Conservation (phyloP, 129 eudicot species). For the Oenanthe sinensis region DNA sequence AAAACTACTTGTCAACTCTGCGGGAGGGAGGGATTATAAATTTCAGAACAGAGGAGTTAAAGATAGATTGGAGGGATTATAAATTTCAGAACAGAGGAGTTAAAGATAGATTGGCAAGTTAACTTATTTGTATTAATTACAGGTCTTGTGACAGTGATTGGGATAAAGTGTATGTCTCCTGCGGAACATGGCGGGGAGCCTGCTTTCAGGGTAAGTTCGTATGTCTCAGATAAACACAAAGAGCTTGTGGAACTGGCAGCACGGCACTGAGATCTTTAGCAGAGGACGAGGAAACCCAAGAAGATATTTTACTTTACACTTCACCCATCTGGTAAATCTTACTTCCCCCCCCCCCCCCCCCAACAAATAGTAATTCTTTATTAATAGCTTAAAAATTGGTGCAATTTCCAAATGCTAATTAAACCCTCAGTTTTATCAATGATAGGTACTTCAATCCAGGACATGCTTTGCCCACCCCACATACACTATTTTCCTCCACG, state of each 20-base stretch:
- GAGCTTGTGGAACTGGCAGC: constrained; percentile 55
- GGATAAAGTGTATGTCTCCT: constrained; percentile 58
- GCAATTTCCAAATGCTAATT: too few species aligned
- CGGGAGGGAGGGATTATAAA: neutral
- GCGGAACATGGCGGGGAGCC: constrained; percentile 22
- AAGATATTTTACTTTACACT: neutral
- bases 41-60: neutral
- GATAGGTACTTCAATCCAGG: neutral
- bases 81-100: neutral
- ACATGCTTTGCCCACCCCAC: too few species aligned
- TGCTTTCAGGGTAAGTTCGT: constrained; percentile 53
- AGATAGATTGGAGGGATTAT: neutral
- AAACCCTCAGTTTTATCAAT: too few species aligned
- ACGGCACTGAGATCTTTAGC: constrained; percentile 26
- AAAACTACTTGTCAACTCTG: neutral
- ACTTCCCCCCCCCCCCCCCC: too few species aligned
- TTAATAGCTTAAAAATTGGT: too few species aligned
- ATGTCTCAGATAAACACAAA: constrained; percentile 47
- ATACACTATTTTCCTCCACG: too few species aligned
- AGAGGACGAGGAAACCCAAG: neutral
- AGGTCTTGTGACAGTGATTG: constrained; percentile 74
- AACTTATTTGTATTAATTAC: constrained; percentile 11
- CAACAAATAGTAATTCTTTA: too few species aligned
- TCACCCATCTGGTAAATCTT: neutral
- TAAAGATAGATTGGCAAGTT: neutral